A percentile compares a stretch with the other conserved stretches of the same genome.
Evolutionary conservation across 2,329 filamentous ascomycete species (phyloP).

Genomic region (Gyromitra esculenta): DNA sequence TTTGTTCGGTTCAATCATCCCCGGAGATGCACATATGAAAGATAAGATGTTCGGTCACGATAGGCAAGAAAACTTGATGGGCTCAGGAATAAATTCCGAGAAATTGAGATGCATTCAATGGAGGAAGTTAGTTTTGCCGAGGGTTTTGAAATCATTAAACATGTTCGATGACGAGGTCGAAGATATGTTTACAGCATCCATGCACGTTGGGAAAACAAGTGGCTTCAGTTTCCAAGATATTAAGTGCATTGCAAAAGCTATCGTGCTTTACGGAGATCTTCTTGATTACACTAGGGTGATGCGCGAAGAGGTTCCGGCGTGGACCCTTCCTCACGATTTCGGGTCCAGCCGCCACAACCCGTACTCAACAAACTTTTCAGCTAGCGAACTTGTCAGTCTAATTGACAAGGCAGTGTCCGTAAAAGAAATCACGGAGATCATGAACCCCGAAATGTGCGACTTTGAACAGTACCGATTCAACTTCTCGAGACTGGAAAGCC

Average conservation of each 20-base stretch:
- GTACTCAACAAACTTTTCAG: slow-evolving; percentile 22
- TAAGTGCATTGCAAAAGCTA: slow-evolving; percentile 40
- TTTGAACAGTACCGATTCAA: slow-evolving; percentile 33
- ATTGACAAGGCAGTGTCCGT: slow-evolving; percentile 37
- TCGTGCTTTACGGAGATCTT: slow-evolving; percentile 41
- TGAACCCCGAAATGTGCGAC: slow-evolving; percentile 23
- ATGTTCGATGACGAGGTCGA: slow-evolving; percentile 17
- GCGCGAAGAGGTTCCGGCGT: slow-evolving; percentile 11
- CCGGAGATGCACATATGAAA: slow-evolving; percentile 29
- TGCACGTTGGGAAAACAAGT: slow-evolving; percentile 33
- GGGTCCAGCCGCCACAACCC: slow-evolving; percentile 31
- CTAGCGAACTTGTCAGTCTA: slow-evolving; percentile 18
- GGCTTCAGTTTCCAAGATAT: slow-evolving; percentile 42
- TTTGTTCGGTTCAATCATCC: slow-evolving; percentile 24
- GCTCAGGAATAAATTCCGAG: slow-evolving; percentile 19
- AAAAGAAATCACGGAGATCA: slow-evolving; percentile 31
- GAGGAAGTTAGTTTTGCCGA: slow-evolving; percentile 40
- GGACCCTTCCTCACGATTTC: slow-evolving; percentile 15
- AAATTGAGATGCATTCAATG: slow-evolving; percentile 38
- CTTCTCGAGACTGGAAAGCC: slow-evolving; percentile 35
- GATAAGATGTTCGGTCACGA: background rate
- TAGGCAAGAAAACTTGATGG: background rate
- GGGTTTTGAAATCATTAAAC: slow-evolving; percentile 20
- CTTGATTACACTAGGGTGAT: slow-evolving; percentile 33
- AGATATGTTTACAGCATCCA: slow-evolving; percentile 8